phyloP scores from a whole-genome alignment of 306 rosid species.

The Heteromeles arbutifolia region DNA sequence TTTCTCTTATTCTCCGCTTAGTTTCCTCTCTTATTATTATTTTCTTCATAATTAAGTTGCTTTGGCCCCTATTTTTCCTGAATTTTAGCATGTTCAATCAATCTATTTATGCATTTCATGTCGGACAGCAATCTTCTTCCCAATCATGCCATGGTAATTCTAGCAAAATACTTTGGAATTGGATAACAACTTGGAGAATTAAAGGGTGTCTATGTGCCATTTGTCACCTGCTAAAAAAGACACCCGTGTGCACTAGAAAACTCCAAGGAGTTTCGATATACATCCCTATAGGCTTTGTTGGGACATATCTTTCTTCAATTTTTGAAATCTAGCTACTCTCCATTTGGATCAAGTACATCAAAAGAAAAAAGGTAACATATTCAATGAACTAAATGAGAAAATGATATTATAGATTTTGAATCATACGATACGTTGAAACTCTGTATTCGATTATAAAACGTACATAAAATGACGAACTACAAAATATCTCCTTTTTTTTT shows the following conservation, averaged over 20 bases:
- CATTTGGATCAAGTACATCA: background rate
- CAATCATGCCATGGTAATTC: conserved; percentile 42
- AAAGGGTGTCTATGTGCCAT: conserved; percentile 38
- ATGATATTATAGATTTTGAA: background rate
- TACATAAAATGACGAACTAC: background rate
- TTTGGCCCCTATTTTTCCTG: background rate
- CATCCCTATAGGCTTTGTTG: background rate
- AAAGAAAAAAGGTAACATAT: background rate
- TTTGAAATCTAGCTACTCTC: background rate
- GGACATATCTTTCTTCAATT: background rate
- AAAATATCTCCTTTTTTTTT: background rate
- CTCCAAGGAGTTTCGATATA: background rate
- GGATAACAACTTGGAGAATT: conserved; percentile 12
- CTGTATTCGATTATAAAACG: background rate
- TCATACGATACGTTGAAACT: background rate
- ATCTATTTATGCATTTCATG: background rate
- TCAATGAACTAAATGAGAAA: background rate
- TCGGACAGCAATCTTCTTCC: conserved; percentile 11
- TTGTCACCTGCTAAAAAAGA: conserved; percentile 32
- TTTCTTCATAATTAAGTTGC: background rate
- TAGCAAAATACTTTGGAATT: background rate
- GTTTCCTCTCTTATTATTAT: conserved; percentile 3
- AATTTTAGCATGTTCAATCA: conserved; percentile 19
- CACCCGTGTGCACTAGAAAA: conserved; percentile 20
- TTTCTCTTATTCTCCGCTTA: conserved; percentile 13